Percentiles rank a stretch among this genome's conserved stretches.
Conservation (phyloP, 2,329 filamentous ascomycete genomes). For the Aspergillus novoparasiticus region DNA sequence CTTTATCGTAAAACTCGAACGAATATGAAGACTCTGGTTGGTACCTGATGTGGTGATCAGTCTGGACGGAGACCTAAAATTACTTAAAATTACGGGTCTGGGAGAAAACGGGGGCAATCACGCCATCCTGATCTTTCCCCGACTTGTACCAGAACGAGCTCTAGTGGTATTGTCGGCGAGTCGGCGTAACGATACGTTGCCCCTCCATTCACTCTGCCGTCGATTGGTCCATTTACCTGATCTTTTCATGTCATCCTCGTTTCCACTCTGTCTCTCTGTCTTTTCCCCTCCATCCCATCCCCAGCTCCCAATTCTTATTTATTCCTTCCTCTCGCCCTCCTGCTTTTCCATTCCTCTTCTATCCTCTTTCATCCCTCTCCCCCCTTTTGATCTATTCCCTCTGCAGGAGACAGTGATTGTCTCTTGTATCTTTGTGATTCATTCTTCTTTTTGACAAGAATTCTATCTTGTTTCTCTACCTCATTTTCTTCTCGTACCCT, state of each 20-base stretch:
- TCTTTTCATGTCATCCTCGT: constrained; percentile 6
- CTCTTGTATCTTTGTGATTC: constrained; percentile 23
- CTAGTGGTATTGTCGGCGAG: not conserved
- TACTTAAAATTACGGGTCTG: constrained; percentile 2
- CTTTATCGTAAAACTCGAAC: not conserved
- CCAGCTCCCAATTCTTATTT: constrained; percentile 10
- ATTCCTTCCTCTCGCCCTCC: constrained; percentile 10
- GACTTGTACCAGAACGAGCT: not conserved
- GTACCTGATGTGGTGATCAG: not conserved
- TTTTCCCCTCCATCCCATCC: constrained; percentile 14
- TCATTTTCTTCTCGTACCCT: not conserved
- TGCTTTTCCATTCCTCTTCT: constrained; percentile 13
- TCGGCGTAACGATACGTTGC: not conserved
- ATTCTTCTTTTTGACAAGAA: constrained; percentile 6
- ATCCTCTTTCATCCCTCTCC: constrained; percentile 21
- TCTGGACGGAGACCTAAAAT: not conserved
- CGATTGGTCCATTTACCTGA: constrained; percentile 3
- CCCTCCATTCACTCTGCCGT: not conserved
- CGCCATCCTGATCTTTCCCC: constrained; percentile 7
- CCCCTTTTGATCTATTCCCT: constrained; percentile 11
- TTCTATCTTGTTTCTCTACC: constrained; percentile 7
- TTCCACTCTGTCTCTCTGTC: not conserved
- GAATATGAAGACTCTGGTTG: not conserved
- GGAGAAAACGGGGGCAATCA: constrained; percentile 3
- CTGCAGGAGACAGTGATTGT: constrained; percentile 27